Evolutionary conservation across 495 filamentous ascomycete species (phyloP), one percentile per base, ranked within the genome.

Genomic region (Penicillium odoratum): DNA sequence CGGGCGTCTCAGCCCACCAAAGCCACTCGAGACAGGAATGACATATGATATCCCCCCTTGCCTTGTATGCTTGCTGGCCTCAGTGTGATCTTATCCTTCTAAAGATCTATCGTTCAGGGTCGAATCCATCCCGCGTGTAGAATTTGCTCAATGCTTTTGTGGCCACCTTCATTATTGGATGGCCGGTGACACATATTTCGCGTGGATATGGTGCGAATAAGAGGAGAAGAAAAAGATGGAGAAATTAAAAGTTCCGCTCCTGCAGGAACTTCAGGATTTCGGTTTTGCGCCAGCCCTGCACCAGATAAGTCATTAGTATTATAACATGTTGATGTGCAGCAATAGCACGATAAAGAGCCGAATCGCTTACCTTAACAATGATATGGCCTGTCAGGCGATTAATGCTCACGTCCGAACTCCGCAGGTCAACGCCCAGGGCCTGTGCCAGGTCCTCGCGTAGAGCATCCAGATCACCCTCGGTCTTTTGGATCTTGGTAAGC

Each of bases 401-500:
- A 36, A 89, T 75, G 10, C 63, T 70, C 5, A 89, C 76, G 55
- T 78, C 74, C 0, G 72, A 55, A 33, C 65, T 77, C 7, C 59
- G 66, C 29, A 59, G 34, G 21, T 72, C 71, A 60, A 90, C 54
- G 11, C 75, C 77, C 52, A 83, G 59, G 15, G 74, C 73, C 36
- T 54, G 56, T 40, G 77, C 72, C 43, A 91, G 69, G 48, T 83
- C 81, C 18, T 64, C 71, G 55, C 74, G 74, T 33, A 94, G 64
- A 5, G 76, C 78, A 25, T 71, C 66, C 51, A 84, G 53, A 67
- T 92, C 83, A 28, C 94, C 94, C 57, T 91, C 85, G 40, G 91
- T 82, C 72, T 89, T 91, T 64, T 89, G 85, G 51, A 98, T 77
- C 61, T 81, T 70, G 5, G 94, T 97, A 62, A 88, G 70, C 65